Evolutionary conservation across 2,329 filamentous ascomycete species (phyloP).

Genomic region (Nothomitra cinnamomea): DNA sequence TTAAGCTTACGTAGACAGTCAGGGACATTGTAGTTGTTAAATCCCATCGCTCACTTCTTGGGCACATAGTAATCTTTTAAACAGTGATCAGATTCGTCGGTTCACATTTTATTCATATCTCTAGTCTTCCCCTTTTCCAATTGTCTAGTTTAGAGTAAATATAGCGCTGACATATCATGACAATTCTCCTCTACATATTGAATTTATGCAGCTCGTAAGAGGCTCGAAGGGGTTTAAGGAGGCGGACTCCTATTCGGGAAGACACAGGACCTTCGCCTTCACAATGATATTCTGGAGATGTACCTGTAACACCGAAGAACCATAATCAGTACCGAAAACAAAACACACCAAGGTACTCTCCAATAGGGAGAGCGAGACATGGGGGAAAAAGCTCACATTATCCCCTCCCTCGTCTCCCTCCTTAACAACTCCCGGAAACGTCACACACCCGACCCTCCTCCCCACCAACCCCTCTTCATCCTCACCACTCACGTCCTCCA

Average conservation of each 20-base stretch:
- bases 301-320: constrained; percentile 25
- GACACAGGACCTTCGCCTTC: constrained; percentile 48
- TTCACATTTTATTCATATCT: no score
- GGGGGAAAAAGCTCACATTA: constrained; percentile 1
- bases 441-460: constrained; percentile 42
- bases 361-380: neutral
- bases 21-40: no score
- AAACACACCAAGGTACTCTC: neutral
- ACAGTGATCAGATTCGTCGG: no score
- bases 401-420: constrained; percentile 44
- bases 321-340: neutral
- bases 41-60: no score
- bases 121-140: no score
- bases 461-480: constrained; percentile 37
- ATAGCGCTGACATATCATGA: no score
- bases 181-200: no score
- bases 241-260: constrained; percentile 21
- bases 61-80: no score
- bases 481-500: constrained; percentile 47
- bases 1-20: no score
- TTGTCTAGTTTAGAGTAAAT: no score
- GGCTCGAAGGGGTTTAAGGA: no score
- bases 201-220: no score
- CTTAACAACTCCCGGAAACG: constrained; percentile 48
- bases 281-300: constrained; percentile 46